These are phyloP conservation scores for Avicennia marina DNA, from an alignment of 257 asterid species.

Conservation along the genomic window DNA sequence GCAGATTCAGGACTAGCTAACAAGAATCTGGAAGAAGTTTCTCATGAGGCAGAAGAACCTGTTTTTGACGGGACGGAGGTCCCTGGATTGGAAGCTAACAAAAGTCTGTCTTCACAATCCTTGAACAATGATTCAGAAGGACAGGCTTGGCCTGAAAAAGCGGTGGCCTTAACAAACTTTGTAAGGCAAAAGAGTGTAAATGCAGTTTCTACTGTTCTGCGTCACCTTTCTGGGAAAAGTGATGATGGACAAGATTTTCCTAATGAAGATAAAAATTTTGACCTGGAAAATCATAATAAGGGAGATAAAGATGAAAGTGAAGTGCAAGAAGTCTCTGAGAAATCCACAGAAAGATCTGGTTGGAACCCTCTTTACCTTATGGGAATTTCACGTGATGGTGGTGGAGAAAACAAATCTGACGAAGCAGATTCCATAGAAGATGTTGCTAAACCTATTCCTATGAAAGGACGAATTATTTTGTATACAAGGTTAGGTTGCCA, in stretches of 20 bases:
- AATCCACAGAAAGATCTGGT: conserved; percentile 32
- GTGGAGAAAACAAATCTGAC: conserved; percentile 37
- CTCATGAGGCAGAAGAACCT: conserved; percentile 52
- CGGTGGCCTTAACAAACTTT: conserved; percentile 60
- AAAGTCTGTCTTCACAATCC: conserved; percentile 32
- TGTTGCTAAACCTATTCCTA: conserved; percentile 33
- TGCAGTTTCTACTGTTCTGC: conserved; percentile 64
- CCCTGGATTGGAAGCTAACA: conserved; percentile 41
- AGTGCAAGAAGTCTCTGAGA: conserved; percentile 29
- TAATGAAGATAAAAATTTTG: conserved; percentile 29
- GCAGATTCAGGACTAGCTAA: conserved; percentile 18
- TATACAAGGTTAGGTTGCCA: conserved; percentile 73
- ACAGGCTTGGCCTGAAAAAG: conserved; percentile 80
- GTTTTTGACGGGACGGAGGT: conserved; percentile 70
- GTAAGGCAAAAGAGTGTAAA: conserved; percentile 69
- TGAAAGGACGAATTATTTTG: conserved; percentile 76
- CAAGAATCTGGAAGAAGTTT: conserved; percentile 30
- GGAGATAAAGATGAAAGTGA: conserved; percentile 30
- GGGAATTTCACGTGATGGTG: conserved; percentile 42
- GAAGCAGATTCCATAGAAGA: conserved; percentile 24
- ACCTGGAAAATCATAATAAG: conserved; percentile 13
- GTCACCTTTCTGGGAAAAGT: conserved; percentile 71
- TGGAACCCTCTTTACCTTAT: conserved; percentile 75
- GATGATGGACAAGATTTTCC: conserved; percentile 43
- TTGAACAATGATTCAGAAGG: conserved; percentile 37